Evolutionary conservation across 2,329 filamentous ascomycete genomes (phyloP), one percentile per base, ranked within the genome.

Genomic region (Didymellaceae sp.): DNA sequence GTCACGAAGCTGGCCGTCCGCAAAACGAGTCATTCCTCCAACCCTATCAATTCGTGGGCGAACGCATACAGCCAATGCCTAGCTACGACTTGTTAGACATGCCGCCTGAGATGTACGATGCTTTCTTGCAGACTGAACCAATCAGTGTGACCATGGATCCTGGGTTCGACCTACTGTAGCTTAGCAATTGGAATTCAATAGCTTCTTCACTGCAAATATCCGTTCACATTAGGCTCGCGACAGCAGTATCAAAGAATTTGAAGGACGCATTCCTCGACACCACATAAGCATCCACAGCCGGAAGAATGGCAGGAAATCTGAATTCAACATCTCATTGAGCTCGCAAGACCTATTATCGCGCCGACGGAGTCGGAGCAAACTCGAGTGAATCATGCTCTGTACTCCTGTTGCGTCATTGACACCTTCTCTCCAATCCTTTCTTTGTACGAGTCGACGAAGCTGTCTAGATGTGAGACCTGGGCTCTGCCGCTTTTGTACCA

Each of bases 61-160:
- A 13, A 28, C 25, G 13, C 26, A 6, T 10, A 18, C 4, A 11
- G 25, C 8, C 24, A 40, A 14, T 11, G 5, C 21, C 26, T 9
- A 30, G 24, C 25, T 20, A 30, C 16, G 21, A 30, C 10, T n/a
- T 31, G 16, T 21, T 40, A 9, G 25, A 40, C 11, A 40, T 40
- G 38, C 25, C 38, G 4, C 38, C 38, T 20, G 38, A 40, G 38
- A 40, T 30, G 38, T 40, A 20, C 25, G 38, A 40, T 6, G 38
- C 38, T 2, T 40, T 40, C n/a, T 21, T 25, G 17, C 38, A 30
- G 11, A 7, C 26, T n/a, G 38, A 40, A 16, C 38, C 38, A 2
- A 40, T 40, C 24, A 40, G 38, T 13, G 26, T 40, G 10, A 40
- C 25, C 9, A 40, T 40, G 38, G 20, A 40, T 13, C 25, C 25